Evolutionary conservation across 352 stramenopile genomes (phyloP).

Genomic region (Thraustochytrium striatum): DNA sequence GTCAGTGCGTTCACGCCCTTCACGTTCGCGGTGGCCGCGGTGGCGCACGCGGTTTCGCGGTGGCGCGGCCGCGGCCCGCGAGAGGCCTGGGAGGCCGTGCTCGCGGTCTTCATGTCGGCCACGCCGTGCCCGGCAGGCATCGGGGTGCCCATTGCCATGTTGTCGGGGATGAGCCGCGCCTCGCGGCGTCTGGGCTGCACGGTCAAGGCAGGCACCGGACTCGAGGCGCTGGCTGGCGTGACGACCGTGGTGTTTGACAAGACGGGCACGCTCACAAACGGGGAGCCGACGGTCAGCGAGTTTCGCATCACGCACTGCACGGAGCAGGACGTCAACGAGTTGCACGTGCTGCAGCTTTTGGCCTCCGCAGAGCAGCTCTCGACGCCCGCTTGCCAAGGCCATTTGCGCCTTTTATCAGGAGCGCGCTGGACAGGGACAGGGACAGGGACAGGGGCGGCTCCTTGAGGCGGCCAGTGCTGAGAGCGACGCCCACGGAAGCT

Average conservation of each 20-base stretch:
- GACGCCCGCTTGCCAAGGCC: slow-evolving; percentile 6
- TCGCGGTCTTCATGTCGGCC: slow-evolving; percentile 47
- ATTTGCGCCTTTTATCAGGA: slow-evolving; percentile 9
- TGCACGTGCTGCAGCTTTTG: neutral
- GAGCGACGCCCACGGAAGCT: too few species aligned
- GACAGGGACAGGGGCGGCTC: too few species aligned
- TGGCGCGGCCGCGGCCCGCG: neutral
- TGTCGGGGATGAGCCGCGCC: slow-evolving; percentile 35
- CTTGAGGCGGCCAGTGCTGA: too few species aligned
- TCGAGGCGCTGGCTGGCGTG: slow-evolving; percentile 22
- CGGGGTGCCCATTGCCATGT: slow-evolving; percentile 35
- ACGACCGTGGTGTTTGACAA: slow-evolving; percentile 36
- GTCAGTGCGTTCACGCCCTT: slow-evolving; percentile 21
- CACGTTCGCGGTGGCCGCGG: slow-evolving; percentile 30
- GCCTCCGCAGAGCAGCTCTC: slow-evolving; percentile 33
- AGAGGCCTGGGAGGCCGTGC: slow-evolving; percentile 17
- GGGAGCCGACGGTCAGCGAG: neutral
- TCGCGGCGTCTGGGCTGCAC: slow-evolving; percentile 2
- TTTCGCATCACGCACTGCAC: neutral
- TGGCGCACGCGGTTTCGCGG: neutral
- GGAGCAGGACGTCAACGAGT: neutral
- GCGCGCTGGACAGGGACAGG: too few species aligned
- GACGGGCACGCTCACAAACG: slow-evolving; percentile 40
- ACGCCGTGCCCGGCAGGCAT: slow-evolving; percentile 36
- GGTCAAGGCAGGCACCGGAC: slow-evolving; percentile 22